phyloP scores from a whole-genome alignment of 2,329 filamentous ascomycete species.

The Trichoderma polysporum region DNA sequence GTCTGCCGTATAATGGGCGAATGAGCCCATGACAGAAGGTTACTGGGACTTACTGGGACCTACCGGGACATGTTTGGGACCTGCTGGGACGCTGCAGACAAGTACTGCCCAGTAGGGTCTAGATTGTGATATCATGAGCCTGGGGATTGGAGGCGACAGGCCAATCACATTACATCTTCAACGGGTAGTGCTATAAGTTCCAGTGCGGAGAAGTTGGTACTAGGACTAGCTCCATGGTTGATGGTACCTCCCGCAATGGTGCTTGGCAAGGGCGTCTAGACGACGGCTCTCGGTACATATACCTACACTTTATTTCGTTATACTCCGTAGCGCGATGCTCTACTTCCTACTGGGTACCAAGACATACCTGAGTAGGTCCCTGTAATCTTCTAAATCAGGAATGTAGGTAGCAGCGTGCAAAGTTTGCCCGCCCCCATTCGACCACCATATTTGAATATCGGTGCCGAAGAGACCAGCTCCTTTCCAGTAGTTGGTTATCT shows the following conservation, averaged over 20 bases:
- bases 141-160: background rate
- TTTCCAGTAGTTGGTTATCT: too few relatives aligned
- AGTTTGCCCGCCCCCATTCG: too few relatives aligned
- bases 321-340: background rate
- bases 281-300: background rate
- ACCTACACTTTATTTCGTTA: background rate
- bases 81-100: background rate
- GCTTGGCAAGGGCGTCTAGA: background rate
- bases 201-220: slow-evolving; percentile 14
- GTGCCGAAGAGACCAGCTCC: too few relatives aligned
- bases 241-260: background rate
- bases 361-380: too few relatives aligned
- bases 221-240: background rate
- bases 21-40: background rate
- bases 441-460: too few relatives aligned
- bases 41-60: background rate
- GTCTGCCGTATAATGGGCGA: background rate
- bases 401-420: too few relatives aligned
- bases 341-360: background rate
- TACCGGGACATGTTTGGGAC: too few relatives aligned
- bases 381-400: too few relatives aligned
- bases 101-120: background rate
- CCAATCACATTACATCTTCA: slow-evolving; percentile 13
- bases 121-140: background rate
- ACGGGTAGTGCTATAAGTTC: background rate